A percentile compares a stretch with the other conserved stretches of the same genome.
These are phyloP conservation scores for Alopecurus myosuroides DNA, from an alignment of 176 grass and related monocot genomes.

Conservation along the genomic window DNA sequence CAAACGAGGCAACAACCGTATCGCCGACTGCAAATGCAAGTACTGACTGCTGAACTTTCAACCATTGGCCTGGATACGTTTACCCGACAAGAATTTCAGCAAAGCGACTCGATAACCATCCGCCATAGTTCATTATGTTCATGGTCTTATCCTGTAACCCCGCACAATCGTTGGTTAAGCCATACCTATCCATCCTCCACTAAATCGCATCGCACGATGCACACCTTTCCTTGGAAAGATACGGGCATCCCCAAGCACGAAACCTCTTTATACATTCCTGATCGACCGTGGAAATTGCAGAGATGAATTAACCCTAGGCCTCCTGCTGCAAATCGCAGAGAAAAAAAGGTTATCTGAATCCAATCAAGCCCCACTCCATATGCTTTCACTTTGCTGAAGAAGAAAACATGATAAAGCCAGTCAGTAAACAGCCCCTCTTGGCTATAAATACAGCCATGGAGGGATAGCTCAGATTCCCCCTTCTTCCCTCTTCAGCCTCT, in stretches of 20 bases:
- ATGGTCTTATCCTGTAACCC: slow-evolving; percentile 22
- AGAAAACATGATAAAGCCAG: slow-evolving; percentile 16
- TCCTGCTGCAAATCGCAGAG: slow-evolving; percentile 22
- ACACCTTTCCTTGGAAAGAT: slow-evolving; percentile 25
- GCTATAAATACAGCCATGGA: slow-evolving; percentile 30
- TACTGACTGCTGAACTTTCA: neutral
- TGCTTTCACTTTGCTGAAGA: slow-evolving; percentile 23
- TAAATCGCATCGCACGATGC: slow-evolving; percentile 34
- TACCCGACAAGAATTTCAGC: slow-evolving; percentile 22
- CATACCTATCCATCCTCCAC: slow-evolving; percentile 37
- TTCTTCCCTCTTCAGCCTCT: neutral
- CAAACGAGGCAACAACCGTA: slow-evolving; percentile 15
- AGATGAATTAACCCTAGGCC: neutral
- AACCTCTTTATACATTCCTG: neutral
- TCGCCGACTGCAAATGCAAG: slow-evolving; percentile 9
- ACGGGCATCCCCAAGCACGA: slow-evolving; percentile 21
- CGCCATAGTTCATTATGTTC: slow-evolving; percentile 19
- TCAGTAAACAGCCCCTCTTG: slow-evolving; percentile 2
- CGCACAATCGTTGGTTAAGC: slow-evolving; percentile 33
- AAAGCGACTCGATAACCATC: slow-evolving; percentile 3
- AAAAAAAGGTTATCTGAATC: slow-evolving; percentile 19
- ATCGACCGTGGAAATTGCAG: slow-evolving; percentile 22
- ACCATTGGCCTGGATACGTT: neutral
- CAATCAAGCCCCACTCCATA: slow-evolving; percentile 22
- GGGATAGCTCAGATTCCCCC: slow-evolving; percentile 32